Base-by-base conservation (phyloP, 169 alveolate species). In the Plasmodium blacklocki region DNA sequence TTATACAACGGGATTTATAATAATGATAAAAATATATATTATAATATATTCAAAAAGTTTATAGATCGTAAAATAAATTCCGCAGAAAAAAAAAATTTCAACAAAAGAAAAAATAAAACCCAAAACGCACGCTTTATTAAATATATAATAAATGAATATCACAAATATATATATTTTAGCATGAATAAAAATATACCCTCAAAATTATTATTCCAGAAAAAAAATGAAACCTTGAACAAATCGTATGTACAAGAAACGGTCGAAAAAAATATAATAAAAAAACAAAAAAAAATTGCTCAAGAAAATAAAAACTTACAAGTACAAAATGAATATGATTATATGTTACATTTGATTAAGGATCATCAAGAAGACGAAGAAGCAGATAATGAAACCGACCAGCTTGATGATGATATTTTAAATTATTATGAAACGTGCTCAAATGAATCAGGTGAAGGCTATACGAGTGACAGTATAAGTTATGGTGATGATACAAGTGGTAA, bases 81-180 rank as follows among this genome's bases (percentile, higher is more conserved):
- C 11, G 73, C 19, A 63, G 7, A 9, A 23, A 21, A 15, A 23
- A 26, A 12, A 19, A 39, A 63, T 26, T 63, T n/a, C 2, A 50
- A 43, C 1, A 70, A 73, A 21, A 54, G 23, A 23, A 74, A 74
- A 39, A 58, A 54, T 32, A 45, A 80, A 54, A 83, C 18, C 43
- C 21, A 54, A 3, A 32, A 56, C 0, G 64, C 52, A 11, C 14
- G 56, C 18, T 56, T 68, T 62, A 43, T 83, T 12, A 62, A 21
- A 15, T 47, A 8, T 21, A 54, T 83, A 1, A 23, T 83, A 26
- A 83, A 26, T 2, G 80, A 83, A 19, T 83, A 68, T 19, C 91
- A 83, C 29, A 67, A 83, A 47, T 39, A 56, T 45, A 63, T 43
- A 7, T 70, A 83, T 58, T 2, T 45, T 14, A 59, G 49, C 6